Percentiles rank a stretch among this genome's conserved stretches.
Conservation (phyloP, 2,329 filamentous ascomycete species). For the Penicillium sp. region DNA sequence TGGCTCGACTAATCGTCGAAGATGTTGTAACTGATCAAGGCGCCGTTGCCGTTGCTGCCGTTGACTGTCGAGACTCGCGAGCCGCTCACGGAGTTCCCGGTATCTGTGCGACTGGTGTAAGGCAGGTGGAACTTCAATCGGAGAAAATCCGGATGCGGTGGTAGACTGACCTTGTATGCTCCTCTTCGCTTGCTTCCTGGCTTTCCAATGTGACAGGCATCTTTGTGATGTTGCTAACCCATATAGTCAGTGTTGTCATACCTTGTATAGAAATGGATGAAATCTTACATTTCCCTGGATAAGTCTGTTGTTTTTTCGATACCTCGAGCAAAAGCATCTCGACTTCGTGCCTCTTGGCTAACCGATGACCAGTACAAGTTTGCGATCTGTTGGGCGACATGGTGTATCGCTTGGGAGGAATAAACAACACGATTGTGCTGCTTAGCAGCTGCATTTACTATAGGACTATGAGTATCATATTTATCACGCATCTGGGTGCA, state of each 20-base stretch:
- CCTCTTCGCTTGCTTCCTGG: constrained; percentile 32
- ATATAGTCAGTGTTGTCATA: constrained; percentile 6
- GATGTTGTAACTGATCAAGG: constrained; percentile 48
- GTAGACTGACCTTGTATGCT: constrained; percentile 34
- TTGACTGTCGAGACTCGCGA: constrained; percentile 48
- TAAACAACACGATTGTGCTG: constrained; percentile 56
- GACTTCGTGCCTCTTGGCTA: constrained; percentile 34
- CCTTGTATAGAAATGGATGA: neutral
- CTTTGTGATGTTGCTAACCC: constrained; percentile 39
- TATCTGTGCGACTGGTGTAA: constrained; percentile 39
- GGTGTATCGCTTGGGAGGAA: constrained; percentile 55
- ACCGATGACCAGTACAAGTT: constrained; percentile 55
- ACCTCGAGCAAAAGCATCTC: constrained; percentile 25
- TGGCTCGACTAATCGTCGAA: constrained; percentile 50
- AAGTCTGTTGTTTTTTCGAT: constrained; percentile 43
- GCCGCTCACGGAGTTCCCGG: constrained; percentile 42
- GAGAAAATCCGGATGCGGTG: constrained; percentile 3
- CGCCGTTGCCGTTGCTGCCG: constrained; percentile 49
- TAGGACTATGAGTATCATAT: constrained; percentile 3
- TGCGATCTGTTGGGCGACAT: constrained; percentile 58
- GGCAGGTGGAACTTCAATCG: constrained; percentile 23
- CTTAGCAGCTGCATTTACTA: constrained; percentile 53
- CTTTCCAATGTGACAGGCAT: constrained; percentile 39
- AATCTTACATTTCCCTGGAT: constrained; percentile 38
- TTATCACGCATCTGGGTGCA: neutral